Conservation (phyloP, 164 flowering plant species). For the Aristolochia californica region DNA sequence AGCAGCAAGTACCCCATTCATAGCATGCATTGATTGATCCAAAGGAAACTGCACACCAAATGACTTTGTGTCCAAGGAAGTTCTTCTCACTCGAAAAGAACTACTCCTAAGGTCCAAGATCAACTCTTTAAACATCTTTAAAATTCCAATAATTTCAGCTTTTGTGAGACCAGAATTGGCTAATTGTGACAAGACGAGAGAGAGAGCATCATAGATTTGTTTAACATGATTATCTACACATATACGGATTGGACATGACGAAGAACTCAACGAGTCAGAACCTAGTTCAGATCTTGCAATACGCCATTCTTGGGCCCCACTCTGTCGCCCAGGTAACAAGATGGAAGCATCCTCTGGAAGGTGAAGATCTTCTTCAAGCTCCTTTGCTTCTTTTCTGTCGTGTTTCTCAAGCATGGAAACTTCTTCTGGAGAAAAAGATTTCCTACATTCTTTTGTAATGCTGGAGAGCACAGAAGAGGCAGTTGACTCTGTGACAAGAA, state of each 20-base stretch:
- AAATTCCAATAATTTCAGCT: constrained; percentile 32
- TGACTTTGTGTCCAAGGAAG: constrained; percentile 24
- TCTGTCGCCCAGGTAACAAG: constrained; percentile 80
- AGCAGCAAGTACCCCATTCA: constrained; percentile 38
- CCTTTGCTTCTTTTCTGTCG: constrained; percentile 50
- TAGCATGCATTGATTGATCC: constrained; percentile 27
- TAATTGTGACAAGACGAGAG: constrained; percentile 32
- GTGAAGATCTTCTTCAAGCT: constrained; percentile 39
- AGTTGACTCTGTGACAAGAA: constrained; percentile 44
- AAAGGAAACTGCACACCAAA: constrained; percentile 12
- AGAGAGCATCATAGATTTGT: constrained; percentile 49
- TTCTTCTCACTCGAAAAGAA: constrained; percentile 49
- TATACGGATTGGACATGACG: constrained; percentile 64
- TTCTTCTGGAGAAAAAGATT: constrained; percentile 27
- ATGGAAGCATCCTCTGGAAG: constrained; percentile 40
- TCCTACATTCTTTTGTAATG: constrained; percentile 57
- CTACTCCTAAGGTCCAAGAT: constrained; percentile 33
- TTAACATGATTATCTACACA: constrained; percentile 84
- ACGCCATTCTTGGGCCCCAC: constrained; percentile 94
- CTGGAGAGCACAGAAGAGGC: constrained; percentile 35
- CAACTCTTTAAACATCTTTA: constrained; percentile 31
- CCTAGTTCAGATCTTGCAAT: constrained; percentile 65
- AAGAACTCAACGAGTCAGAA: constrained; percentile 39
- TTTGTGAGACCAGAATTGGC: constrained; percentile 29
- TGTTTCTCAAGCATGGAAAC: constrained; percentile 44